These are phyloP conservation scores for Babesia sp. DNA, from an alignment of 169 alveolate genomes.

Conservation along the genomic window DNA sequence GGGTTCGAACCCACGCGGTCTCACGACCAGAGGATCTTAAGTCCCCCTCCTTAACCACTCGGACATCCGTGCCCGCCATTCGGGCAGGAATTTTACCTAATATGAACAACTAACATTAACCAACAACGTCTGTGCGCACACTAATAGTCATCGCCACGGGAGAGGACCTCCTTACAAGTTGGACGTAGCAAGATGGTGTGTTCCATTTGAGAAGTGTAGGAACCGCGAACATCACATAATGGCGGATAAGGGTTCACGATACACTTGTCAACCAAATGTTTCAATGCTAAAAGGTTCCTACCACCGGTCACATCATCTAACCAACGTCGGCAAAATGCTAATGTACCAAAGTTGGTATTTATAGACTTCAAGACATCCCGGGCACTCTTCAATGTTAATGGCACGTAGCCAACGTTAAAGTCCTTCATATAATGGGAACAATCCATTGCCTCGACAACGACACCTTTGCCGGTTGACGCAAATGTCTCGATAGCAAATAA, in stretches of 20 bases:
- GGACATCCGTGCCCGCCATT: constrained; percentile 89
- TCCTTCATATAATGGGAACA: constrained; percentile 98
- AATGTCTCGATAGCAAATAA: constrained; percentile 99
- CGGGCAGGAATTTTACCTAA: constrained; percentile 1
- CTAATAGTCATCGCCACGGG: constrained; percentile 96
- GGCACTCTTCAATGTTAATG: constrained; percentile 88
- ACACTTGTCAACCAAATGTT: constrained; percentile 92
- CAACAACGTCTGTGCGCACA: not conserved
- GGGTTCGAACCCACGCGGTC: constrained; percentile 98
- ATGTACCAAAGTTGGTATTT: constrained; percentile 92
- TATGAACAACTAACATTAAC: not conserved
- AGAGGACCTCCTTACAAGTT: constrained; percentile 95
- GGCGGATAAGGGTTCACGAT: constrained; percentile 99
- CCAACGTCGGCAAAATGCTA: constrained; percentile 99
- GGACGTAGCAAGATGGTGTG: constrained; percentile 98
- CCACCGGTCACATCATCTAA: constrained; percentile 94
- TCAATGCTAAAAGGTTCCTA: constrained; percentile 91
- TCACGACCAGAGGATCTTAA: constrained; percentile 93
- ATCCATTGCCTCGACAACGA: constrained; percentile 84
- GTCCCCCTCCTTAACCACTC: constrained; percentile 97
- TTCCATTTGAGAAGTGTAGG: constrained; percentile 98
- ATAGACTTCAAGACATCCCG: constrained; percentile 90
- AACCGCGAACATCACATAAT: constrained; percentile 93
- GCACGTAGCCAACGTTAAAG: constrained; percentile 87
- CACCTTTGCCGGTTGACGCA: constrained; percentile 98